These are phyloP conservation scores for Herpetospermum pedunculosum DNA, from an alignment of 306 rosid species.

Conservation along the genomic window DNA sequence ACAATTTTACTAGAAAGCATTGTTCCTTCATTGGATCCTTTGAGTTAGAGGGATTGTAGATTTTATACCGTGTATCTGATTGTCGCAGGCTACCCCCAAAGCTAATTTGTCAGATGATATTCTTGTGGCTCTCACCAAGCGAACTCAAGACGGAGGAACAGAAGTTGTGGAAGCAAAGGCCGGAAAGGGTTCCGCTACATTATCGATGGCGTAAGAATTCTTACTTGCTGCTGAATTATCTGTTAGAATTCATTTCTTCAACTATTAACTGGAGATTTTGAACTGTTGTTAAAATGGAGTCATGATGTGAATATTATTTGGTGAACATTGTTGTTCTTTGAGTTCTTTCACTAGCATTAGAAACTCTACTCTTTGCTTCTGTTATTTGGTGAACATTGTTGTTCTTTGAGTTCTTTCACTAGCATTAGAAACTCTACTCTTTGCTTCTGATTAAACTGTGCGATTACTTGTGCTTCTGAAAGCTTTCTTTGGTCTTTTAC, in stretches of 20 bases:
- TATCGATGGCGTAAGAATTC: conserved; percentile 94
- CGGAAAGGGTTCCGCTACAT: conserved; percentile 96
- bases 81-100: conserved; percentile 60
- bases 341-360: background rate
- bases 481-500: background rate
- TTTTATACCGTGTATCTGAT: background rate
- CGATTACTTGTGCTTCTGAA: background rate
- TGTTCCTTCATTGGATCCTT: conserved; percentile 7
- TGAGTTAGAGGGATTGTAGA: background rate
- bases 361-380: background rate
- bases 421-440: background rate
- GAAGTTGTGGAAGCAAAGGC: conserved; percentile 99
- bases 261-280: background rate
- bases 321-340: background rate
- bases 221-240: background rate
- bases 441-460: background rate
- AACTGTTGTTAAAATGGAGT: background rate
- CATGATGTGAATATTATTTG: background rate
- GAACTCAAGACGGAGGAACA: conserved; percentile 98
- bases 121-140: conserved; percentile 67
- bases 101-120: conserved; percentile 62
- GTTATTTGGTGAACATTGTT: background rate
- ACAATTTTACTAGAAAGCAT: background rate
- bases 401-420: background rate
- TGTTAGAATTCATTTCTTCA: background rate